Base-by-base conservation (phyloP, 345 rosid species). In the Boechera stricta region DNA sequence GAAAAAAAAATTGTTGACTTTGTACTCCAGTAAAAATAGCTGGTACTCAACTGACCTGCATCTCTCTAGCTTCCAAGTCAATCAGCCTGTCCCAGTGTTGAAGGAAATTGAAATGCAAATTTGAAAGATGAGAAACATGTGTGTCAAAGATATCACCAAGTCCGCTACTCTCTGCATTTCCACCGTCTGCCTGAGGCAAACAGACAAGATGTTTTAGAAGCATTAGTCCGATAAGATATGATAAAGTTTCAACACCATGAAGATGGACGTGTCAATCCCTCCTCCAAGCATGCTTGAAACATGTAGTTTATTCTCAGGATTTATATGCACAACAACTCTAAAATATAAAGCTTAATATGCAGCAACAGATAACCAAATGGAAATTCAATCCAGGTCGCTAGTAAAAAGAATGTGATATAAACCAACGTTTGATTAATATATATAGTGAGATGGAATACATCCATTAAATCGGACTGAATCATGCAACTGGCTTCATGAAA, bases 61-160 rank as follows among this genome's bases (percentile, higher is more conserved):
- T 85, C 81, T 88, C 98, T 82, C 86, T 88, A 81, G 93, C 96
- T 86, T 95, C 99, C 82, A 95, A 84, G 79, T 92, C 97, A 58
- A 92, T 87, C 79, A 92, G 80, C 67, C 85, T 78, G 84, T 86
- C 88, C 99, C 99, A 95, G 67, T 81, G 89, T 75, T 80, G 82
- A 31, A 95, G 89, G 75, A 95, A 92, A 62, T 53, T 64, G 66
- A 65, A 72, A 79, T 95, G 98, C 71, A 80, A 82, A 75, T 81
- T 18, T 67, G 91, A 88, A 70, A 95, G 86, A 85, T 92, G 97
- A 60, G 83, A 80, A 73, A 90, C 88, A 69, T 56, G 86, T 59
- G 86, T 72, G 78, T 87, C 88, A 86, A 88, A 95, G 77, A 91
- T 15, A 83, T 91, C 86, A 49, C 93, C 92, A 69, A 95, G 80